Evolutionary conservation across 768 basidiomycete genomes (phyloP).

Genomic region (Roridomyces roridus): DNA sequence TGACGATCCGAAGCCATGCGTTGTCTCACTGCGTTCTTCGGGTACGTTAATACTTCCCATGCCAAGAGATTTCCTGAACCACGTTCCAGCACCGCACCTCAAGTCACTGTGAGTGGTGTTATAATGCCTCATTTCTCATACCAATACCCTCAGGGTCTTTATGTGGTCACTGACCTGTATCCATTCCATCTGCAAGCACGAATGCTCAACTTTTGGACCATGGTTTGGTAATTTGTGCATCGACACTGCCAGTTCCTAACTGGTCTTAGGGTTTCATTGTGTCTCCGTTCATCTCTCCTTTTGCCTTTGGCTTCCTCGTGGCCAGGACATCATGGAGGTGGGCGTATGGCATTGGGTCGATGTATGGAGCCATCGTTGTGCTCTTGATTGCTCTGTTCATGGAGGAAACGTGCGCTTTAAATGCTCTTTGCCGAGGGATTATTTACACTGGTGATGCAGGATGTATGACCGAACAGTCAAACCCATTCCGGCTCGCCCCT

Average conservation of each 20-base stretch:
- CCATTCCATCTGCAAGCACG: constrained; percentile 75
- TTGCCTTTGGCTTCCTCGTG: constrained; percentile 71
- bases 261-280: constrained; percentile 57
- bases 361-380: constrained; percentile 63
- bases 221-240: constrained; percentile 31
- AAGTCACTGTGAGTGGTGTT: constrained; percentile 54
- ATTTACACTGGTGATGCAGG: constrained; percentile 32
- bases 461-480: constrained; percentile 66
- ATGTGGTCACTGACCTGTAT: constrained; percentile 66
- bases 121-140: background rate
- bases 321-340: constrained; percentile 66
- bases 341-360: constrained; percentile 70
- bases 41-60: constrained; percentile 34
- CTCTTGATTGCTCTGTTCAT: constrained; percentile 62
- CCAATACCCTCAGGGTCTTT: constrained; percentile 50
- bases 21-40: constrained; percentile 65
- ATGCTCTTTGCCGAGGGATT: background rate
- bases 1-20: constrained; percentile 51
- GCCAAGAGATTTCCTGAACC: constrained; percentile 8
- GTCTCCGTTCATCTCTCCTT: constrained; percentile 69
- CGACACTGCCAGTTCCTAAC: too few relatives aligned
- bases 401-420: constrained; percentile 64
- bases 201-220: constrained; percentile 75
- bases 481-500: constrained; percentile 51
- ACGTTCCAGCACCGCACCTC: constrained; percentile 56